Base-by-base conservation (phyloP, 169 alveolate species). In the Eimeria mitis region DNA sequence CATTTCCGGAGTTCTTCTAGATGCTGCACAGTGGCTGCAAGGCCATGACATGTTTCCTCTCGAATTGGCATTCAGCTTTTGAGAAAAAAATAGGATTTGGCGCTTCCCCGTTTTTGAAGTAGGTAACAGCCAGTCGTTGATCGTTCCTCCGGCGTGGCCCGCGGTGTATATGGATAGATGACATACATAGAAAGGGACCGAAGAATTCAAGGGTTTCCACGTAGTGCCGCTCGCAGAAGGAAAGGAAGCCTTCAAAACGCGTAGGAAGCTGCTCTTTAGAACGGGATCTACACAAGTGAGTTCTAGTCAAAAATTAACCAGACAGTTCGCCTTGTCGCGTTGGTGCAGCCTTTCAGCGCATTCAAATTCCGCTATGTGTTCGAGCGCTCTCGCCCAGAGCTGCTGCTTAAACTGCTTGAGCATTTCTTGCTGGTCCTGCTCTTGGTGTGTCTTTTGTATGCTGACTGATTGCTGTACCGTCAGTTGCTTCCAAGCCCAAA, bases 321-420 rank as follows among this genome's bases (percentile, higher is more conserved):
- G 1, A 31, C 79, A 28, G 14, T 31, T 2, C 47, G 49, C 8
- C 14, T 5, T 13, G 40, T 37, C n/a, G 42, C 25, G 5, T 31
- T 2, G 49, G 7, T 31, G 23, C 78, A 31, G 4, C 44, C 37
- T 13, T 5, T 42, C 49, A 9, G 89, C 71, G 21, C 71, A 14
- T 13, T 79, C 89, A 79, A 44, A 79, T 2, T 79, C 89, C 68
- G 70, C 44, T 28, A 79, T 79, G 65, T 79, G 52, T 7, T 56
- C 23, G 70, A 79, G 71, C 47, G 89, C 89, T 34, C 49, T 47
- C 31, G 89, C 89, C 89, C 73, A 52, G 9, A 54, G 89, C 31
- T 54, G 54, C 49, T 81, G 44, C 40, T 81, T 81, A 75, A 81
- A 31, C 54, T 54, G 73, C 47, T 54, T 73, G 73, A 47, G 34